phyloP scores from a whole-genome alignment of 2,329 filamentous ascomycete genomes.

The Ilyonectria robusta region DNA sequence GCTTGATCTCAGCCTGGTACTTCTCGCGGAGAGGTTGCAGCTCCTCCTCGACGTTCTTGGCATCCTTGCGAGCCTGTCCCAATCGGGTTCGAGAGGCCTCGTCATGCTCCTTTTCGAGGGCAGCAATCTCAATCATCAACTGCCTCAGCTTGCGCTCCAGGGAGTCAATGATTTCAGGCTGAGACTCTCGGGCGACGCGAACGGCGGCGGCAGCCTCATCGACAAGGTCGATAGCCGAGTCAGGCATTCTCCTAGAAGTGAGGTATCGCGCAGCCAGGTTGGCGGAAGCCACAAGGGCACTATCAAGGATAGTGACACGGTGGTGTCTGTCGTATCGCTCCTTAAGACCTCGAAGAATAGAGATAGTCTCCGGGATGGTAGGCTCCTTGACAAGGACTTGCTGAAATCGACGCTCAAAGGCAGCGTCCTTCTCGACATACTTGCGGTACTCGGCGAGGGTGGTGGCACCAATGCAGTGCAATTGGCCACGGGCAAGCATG shows the following conservation, averaged over 20 bases:
- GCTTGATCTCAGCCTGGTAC: conserved; percentile 93
- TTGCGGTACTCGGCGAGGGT: conserved; percentile 97
- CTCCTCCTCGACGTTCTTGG: conserved; percentile 95
- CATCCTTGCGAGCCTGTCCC: conserved; percentile 87
- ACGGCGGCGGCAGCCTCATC: conserved; percentile 98
- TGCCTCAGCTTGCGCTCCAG: conserved; percentile 92
- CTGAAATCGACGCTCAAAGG: conserved; percentile 98
- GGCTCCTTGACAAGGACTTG: conserved; percentile 98
- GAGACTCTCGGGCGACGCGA: conserved; percentile 93
- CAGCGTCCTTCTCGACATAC: conserved; percentile 98
- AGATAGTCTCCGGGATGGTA: conserved; percentile 88
- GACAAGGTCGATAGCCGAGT: conserved; percentile 96
- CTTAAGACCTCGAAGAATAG: conserved; percentile 97
- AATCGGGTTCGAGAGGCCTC: conserved; percentile 90
- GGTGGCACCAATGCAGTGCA: conserved; percentile 98
- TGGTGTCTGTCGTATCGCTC: conserved; percentile 99
- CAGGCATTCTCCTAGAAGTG: conserved; percentile 89
- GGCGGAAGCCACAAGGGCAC: conserved; percentile 91
- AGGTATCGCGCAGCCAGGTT: conserved; percentile 94
- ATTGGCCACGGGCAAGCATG: conserved; percentile 95
- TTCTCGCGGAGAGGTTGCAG: conserved; percentile 92
- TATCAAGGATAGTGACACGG: conserved; percentile 95
- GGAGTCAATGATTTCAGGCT: conserved; percentile 95
- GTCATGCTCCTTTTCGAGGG: conserved; percentile 93
- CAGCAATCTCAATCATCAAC: conserved; percentile 97